A percentile compares a stretch with the other conserved stretches of the same genome.
Conservation (phyloP, 164 flowering plant genomes). For the Warburgia ugandensis region DNA sequence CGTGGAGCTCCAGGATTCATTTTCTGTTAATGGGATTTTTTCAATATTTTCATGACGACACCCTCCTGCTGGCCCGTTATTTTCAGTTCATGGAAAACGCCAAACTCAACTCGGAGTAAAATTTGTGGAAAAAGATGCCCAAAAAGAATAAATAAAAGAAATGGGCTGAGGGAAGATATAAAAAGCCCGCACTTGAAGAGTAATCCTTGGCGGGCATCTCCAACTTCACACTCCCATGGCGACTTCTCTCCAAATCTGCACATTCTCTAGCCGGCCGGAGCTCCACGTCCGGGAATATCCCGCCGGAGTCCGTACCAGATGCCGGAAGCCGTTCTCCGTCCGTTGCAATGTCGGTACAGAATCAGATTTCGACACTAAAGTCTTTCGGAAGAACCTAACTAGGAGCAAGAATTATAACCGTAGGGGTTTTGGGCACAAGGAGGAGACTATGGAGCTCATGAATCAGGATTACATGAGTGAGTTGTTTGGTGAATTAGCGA, state of each 20-base stretch:
- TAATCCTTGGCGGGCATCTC: background rate
- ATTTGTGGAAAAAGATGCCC: too few relatives aligned
- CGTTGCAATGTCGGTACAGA: conserved; percentile 42
- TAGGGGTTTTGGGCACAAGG: conserved; percentile 78
- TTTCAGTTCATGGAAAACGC: too few relatives aligned
- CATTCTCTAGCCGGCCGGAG: conserved; percentile 29
- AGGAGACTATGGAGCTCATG: conserved; percentile 80
- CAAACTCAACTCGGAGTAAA: too few relatives aligned
- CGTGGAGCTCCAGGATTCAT: too few relatives aligned
- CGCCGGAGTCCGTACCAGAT: conserved; percentile 14
- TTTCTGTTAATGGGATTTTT: too few relatives aligned
- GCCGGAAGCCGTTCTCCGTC: conserved; percentile 36
- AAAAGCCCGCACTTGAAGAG: too few relatives aligned
- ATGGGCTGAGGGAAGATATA: too few relatives aligned
- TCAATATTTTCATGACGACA: too few relatives aligned
- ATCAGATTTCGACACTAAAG: conserved; percentile 76
- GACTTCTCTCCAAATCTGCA: conserved; percentile 47
- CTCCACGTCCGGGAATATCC: conserved; percentile 20
- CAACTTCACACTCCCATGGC: conserved; percentile 32
- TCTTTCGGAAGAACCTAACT: conserved; percentile 70
- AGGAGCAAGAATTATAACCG: conserved; percentile 84
- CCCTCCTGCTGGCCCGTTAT: too few relatives aligned
- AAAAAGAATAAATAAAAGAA: too few relatives aligned
- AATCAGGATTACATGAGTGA: conserved; percentile 79
- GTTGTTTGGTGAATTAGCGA: background rate